Conservation (phyloP, 306 rosid genomes). For the Vigna reflexopilosa region DNA sequence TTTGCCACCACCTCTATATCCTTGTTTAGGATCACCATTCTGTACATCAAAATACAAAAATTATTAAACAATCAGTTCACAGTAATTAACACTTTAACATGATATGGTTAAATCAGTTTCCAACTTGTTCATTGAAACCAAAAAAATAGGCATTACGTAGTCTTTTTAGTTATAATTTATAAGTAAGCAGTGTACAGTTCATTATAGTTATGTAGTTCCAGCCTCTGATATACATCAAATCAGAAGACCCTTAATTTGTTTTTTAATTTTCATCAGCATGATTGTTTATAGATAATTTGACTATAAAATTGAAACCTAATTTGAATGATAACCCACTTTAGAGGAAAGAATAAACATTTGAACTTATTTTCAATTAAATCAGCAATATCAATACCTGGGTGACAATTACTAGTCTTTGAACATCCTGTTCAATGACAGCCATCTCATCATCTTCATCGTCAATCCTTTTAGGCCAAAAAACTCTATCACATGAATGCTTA, state of each 20-base stretch:
- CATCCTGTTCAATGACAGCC: conserved; percentile 82
- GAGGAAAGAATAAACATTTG: conserved; percentile 1
- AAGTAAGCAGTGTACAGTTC: not conserved
- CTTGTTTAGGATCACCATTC: conserved; percentile 66
- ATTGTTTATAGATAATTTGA: not conserved
- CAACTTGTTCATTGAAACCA: not conserved
- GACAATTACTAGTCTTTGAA: conserved; percentile 88
- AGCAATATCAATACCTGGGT: conserved; percentile 76
- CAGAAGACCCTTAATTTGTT: not conserved
- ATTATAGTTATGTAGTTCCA: conserved; percentile 3
- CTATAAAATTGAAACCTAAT: not conserved
- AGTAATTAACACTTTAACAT: conserved; percentile 7
- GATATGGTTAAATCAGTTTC: conserved; percentile 18
- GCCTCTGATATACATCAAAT: conserved; percentile 22
- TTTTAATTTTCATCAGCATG: not conserved
- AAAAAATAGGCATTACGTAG: too few species aligned
- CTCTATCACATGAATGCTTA: conserved; percentile 36
- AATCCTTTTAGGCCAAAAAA: conserved; percentile 57
- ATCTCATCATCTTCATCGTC: conserved; percentile 87
- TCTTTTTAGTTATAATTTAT: not conserved
- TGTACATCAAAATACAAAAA: conserved; percentile 48
- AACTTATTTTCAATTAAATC: not conserved
- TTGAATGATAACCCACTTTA: conserved; percentile 17
- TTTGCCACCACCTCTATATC: conserved; percentile 51
- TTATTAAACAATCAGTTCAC: conserved; percentile 17